Conservation (phyloP, 768 basidiomycete genomes). For the Boletales sp. region DNA sequence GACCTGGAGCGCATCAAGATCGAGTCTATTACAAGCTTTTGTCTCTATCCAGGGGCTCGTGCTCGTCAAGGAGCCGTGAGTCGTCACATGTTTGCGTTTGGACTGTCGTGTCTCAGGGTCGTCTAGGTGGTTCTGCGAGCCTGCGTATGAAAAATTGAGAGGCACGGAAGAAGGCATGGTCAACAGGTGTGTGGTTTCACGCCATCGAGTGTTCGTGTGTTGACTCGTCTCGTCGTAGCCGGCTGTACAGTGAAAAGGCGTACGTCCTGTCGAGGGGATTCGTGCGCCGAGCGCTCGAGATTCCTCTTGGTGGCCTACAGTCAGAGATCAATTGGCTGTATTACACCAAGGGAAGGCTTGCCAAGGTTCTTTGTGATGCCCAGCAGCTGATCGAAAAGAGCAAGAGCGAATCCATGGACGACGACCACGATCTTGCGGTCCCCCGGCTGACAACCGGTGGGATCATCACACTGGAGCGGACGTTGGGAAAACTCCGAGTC, state of each 20-base stretch:
- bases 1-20: slow-evolving; percentile 80
- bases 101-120: neutral
- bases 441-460: slow-evolving; percentile 78
- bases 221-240: slow-evolving; percentile 43
- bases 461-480: slow-evolving; percentile 74
- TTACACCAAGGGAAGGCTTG: slow-evolving; percentile 56
- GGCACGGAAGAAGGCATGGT: slow-evolving; percentile 88
- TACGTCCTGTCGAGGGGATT: slow-evolving; percentile 89
- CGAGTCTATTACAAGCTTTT: slow-evolving; percentile 86
- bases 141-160: slow-evolving; percentile 87
- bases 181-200: slow-evolving; percentile 56
- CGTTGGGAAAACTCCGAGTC: slow-evolving; percentile 59
- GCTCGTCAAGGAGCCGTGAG: slow-evolving; percentile 88
- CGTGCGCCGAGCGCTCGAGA: slow-evolving; percentile 82
- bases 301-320: slow-evolving; percentile 69
- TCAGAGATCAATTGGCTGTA: slow-evolving; percentile 75
- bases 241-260: slow-evolving; percentile 90
- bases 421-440: slow-evolving; percentile 50
- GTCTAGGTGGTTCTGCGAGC: slow-evolving; percentile 83
- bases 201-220: neutral
- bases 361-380: slow-evolving; percentile 65
- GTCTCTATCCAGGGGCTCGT: slow-evolving; percentile 95
- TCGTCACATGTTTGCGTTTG: slow-evolving; percentile 12
- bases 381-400: slow-evolving; percentile 67
- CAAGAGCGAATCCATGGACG: slow-evolving; percentile 32